phyloP scores from a whole-genome alignment of 2,329 filamentous ascomycete species.

The Penicillium italicum region DNA sequence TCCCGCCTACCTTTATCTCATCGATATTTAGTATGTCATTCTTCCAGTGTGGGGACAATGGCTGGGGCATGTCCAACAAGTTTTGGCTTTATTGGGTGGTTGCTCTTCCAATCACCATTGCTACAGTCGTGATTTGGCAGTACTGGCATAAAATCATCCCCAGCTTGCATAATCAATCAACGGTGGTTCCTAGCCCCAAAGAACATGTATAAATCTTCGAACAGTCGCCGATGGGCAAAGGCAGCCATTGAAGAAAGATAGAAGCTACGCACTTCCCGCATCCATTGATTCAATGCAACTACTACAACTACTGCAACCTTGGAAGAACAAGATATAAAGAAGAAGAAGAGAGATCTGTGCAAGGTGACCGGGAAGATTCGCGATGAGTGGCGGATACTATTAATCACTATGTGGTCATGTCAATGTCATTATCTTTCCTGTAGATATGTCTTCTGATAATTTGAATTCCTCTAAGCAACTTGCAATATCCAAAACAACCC shows the following conservation, averaged over 20 bases:
- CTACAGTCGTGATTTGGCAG: not conserved
- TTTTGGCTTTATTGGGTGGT: not conserved
- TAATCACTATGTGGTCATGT: slow-evolving; percentile 3
- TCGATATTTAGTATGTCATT: not conserved
- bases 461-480: not conserved
- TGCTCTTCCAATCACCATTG: not conserved
- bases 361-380: not conserved
- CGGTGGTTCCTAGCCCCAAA: not conserved
- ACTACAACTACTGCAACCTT: too few relatives aligned
- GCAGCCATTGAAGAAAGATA: too few relatives aligned
- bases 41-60: not conserved
- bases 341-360: too few relatives aligned
- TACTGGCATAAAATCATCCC: not conserved
- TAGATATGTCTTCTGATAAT: too few relatives aligned
- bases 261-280: too few relatives aligned
- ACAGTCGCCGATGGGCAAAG: too few relatives aligned
- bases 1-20: not conserved
- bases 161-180: not conserved
- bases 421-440: slow-evolving; percentile 1
- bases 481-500: not conserved
- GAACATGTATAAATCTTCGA: not conserved
- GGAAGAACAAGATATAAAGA: too few relatives aligned
- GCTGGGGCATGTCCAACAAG: not conserved
- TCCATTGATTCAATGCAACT: too few relatives aligned
- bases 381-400: not conserved